These are phyloP conservation scores for Fusarium poae DNA, from an alignment of 2,329 filamentous ascomycete species.

Conservation along the genomic window DNA sequence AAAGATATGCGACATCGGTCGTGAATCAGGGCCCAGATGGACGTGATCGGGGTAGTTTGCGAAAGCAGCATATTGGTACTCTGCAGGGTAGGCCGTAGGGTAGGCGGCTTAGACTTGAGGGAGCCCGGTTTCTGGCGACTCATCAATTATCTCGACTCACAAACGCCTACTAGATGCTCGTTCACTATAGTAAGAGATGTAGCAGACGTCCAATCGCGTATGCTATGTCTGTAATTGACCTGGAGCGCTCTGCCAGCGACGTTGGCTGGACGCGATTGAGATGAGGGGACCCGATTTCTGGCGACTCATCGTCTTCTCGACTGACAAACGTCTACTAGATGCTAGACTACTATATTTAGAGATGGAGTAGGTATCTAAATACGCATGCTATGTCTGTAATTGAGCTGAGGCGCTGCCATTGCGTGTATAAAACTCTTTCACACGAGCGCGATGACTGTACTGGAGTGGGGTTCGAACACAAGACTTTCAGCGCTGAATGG, in stretches of 20 bases:
- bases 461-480: not conserved
- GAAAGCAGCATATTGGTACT: too few relatives aligned
- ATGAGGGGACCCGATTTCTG: not conserved
- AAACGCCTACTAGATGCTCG: not conserved
- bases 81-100: too few relatives aligned
- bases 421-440: not conserved
- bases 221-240: not conserved
- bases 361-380: accelerated
- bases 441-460: not conserved
- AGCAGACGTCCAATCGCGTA: accelerated
- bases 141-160: not conserved
- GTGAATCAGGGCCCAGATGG: not conserved
- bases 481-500: not conserved
- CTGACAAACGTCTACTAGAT: not conserved
- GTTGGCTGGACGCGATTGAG: too few relatives aligned
- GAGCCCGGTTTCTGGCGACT: not conserved
- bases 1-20: not conserved
- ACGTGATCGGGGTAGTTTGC: too few relatives aligned
- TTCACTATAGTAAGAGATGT: not conserved
- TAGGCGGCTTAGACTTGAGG: too few relatives aligned
- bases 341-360: not conserved
- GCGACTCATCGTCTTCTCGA: not conserved
- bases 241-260: not conserved
- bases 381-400: not conserved
- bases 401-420: accelerated